Conservation (phyloP, 805 yeast genomes). For the Suhomyces faveliae region DNA sequence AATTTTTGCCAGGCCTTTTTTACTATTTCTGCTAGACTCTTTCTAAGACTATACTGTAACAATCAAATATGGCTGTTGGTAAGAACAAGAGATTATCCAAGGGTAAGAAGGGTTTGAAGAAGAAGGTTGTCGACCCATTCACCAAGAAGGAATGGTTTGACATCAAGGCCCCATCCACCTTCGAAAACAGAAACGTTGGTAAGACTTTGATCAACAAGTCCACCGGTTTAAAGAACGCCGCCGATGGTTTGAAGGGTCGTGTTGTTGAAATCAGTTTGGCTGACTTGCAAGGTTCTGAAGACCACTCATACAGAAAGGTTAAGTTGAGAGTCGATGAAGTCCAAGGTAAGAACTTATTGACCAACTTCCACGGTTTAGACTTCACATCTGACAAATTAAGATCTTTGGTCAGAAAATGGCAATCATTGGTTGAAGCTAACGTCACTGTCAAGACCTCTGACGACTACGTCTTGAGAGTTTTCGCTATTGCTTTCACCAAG, state of each 20-base stretch:
- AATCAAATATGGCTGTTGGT: conserved; percentile 60
- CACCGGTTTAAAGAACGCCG: conserved; percentile 97
- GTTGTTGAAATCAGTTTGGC: conserved; percentile 94
- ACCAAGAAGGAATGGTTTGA: conserved; percentile 99
- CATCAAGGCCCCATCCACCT: conserved; percentile 98
- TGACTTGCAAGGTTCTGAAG: conserved; percentile 98
- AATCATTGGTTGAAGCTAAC: conserved; percentile 95
- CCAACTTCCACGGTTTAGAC: conserved; percentile 99
- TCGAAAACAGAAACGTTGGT: conserved; percentile 98
- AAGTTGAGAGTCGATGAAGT: conserved; percentile 98
- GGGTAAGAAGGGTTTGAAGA: conserved; percentile 97
- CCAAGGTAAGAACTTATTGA: conserved; percentile 96
- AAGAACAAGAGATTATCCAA: conserved; percentile 85
- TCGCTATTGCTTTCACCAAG: conserved; percentile 98
- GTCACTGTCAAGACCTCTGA: conserved; percentile 98
- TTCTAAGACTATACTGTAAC: conserved; percentile 2
- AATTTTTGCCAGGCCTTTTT: conserved; percentile 1
- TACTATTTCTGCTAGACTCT: conserved; percentile 3
- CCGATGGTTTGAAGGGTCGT: conserved; percentile 98
- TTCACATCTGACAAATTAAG: conserved; percentile 97
- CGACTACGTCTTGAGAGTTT: conserved; percentile 94
- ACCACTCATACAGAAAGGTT: conserved; percentile 96
- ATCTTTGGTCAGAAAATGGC: conserved; percentile 99
- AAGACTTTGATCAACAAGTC: conserved; percentile 98
- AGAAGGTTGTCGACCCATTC: conserved; percentile 99